Conservation (phyloP, 768 basidiomycete species). For the Boletus reticulatus region DNA sequence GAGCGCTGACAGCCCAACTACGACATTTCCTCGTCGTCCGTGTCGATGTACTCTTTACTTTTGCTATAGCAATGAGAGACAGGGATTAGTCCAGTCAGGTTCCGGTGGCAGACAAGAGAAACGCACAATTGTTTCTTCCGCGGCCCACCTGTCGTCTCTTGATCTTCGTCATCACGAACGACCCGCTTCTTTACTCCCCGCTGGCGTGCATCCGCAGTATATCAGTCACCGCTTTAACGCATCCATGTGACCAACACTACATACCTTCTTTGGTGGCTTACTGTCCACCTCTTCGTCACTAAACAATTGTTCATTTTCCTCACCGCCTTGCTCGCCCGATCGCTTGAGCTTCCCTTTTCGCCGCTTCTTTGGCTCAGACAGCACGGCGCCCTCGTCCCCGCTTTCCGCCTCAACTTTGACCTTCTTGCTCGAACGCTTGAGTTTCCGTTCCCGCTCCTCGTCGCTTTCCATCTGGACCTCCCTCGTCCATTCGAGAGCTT, state of each 20-base stretch:
- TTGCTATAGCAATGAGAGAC: conserved; percentile 49
- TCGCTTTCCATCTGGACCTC: conserved; percentile 68
- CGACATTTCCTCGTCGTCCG: conserved; percentile 76
- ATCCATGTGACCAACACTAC: conserved; percentile 7
- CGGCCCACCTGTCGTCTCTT: conserved; percentile 58
- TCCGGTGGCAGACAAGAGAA: neutral
- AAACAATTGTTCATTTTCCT: conserved; percentile 60
- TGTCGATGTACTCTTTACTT: conserved; percentile 86
- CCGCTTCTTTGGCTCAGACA: conserved; percentile 66
- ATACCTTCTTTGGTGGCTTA: conserved; percentile 69
- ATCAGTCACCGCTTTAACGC: neutral
- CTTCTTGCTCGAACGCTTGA: conserved; percentile 53
- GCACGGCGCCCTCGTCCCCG: conserved; percentile 43
- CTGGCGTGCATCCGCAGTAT: conserved; percentile 21
- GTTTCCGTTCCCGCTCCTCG: conserved; percentile 72
- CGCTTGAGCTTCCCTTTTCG: conserved; percentile 76
- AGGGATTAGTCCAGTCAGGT: neutral
- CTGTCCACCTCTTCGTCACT: conserved; percentile 63
- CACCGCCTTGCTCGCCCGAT: conserved; percentile 46
- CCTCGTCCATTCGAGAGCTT: conserved; percentile 75
- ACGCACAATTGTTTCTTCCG: conserved; percentile 78
- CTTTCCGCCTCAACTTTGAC: conserved; percentile 52
- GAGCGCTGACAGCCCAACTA: conserved; percentile 28
- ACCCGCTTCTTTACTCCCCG: conserved; percentile 67
- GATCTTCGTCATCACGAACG: conserved; percentile 76